Evolutionary conservation across 1,284 basidiomycete species (phyloP).

Genomic region (Earliella scabrosa): DNA sequence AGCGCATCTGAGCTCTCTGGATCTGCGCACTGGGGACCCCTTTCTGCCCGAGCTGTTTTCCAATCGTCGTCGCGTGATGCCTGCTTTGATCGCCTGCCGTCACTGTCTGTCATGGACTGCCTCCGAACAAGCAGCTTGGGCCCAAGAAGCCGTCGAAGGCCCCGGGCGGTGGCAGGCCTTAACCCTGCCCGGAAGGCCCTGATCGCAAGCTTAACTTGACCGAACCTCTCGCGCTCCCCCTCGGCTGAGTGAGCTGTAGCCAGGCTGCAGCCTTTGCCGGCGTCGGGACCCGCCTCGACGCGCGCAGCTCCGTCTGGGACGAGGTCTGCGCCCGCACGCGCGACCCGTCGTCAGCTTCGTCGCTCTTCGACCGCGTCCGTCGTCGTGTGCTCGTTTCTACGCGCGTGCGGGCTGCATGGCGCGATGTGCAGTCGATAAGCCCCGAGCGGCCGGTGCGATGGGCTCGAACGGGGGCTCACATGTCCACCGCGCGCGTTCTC

Average conservation of each 20-base stretch:
- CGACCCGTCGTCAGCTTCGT: too few species aligned
- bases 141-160: background rate
- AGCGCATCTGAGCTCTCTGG: background rate
- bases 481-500: slow-evolving; percentile 15
- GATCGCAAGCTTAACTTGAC: background rate
- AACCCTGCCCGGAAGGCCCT: background rate
- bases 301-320: background rate
- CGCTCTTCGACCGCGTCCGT: background rate
- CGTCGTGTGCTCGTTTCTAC: background rate
- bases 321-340: too few species aligned
- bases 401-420: background rate
- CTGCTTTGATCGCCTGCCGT: slow-evolving; percentile 15
- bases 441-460: slow-evolving; percentile 9
- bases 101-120: background rate
- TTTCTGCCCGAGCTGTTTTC: background rate
- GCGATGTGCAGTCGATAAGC: slow-evolving; percentile 20
- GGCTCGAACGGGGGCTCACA: slow-evolving; percentile 16
- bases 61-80: slow-evolving; percentile 11
- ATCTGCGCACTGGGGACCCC: slow-evolving; percentile 8
- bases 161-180: background rate
- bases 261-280: background rate
- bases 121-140: background rate
- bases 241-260: background rate
- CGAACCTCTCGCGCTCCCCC: background rate
- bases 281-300: background rate